Percentiles rank a stretch among this genome's conserved stretches.
Conservation (phyloP, 2,329 filamentous ascomycete genomes). For the Alternaria gaisen region DNA sequence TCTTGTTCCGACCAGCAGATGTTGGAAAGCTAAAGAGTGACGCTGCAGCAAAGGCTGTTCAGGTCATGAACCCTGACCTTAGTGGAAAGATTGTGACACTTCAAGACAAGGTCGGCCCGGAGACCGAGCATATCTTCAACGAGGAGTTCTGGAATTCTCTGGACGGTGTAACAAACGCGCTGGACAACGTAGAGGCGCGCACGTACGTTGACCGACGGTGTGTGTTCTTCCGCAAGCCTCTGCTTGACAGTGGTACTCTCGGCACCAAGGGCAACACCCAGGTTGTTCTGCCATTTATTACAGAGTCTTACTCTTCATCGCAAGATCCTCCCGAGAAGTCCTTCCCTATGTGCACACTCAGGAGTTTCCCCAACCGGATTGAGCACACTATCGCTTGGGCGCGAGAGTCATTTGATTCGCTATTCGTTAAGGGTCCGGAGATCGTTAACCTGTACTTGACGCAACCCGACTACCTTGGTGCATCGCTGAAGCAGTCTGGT, state of each 20-base stretch:
- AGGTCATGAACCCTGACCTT: slow-evolving; percentile 94
- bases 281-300: slow-evolving; percentile 87
- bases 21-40: slow-evolving; percentile 98
- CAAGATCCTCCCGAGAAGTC: slow-evolving; percentile 98
- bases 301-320: slow-evolving; percentile 96
- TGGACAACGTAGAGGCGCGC: slow-evolving; percentile 96
- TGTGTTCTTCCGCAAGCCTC: slow-evolving; percentile 96
- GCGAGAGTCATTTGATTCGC: slow-evolving; percentile 92
- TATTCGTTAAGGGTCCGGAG: slow-evolving; percentile 92
- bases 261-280: slow-evolving; percentile 99
- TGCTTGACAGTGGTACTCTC: slow-evolving; percentile 96
- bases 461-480: slow-evolving; percentile 88
- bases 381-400: slow-evolving; percentile 99
- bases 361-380: slow-evolving; percentile 97
- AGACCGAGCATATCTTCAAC: slow-evolving; percentile 94
- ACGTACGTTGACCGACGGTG: slow-evolving; percentile 96
- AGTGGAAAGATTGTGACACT: slow-evolving; percentile 83
- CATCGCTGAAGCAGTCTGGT: slow-evolving; percentile 87
- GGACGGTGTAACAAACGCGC: slow-evolving; percentile 93
- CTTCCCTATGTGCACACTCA: slow-evolving; percentile 97
- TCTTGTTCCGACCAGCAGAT: slow-evolving; percentile 91
- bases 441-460: slow-evolving; percentile 93
- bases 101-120: slow-evolving; percentile 87
- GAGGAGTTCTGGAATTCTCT: slow-evolving; percentile 88
- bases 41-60: slow-evolving; percentile 86